phyloP scores from a whole-genome alignment of 805 yeast genomes.

The Ogataea minuta region DNA sequence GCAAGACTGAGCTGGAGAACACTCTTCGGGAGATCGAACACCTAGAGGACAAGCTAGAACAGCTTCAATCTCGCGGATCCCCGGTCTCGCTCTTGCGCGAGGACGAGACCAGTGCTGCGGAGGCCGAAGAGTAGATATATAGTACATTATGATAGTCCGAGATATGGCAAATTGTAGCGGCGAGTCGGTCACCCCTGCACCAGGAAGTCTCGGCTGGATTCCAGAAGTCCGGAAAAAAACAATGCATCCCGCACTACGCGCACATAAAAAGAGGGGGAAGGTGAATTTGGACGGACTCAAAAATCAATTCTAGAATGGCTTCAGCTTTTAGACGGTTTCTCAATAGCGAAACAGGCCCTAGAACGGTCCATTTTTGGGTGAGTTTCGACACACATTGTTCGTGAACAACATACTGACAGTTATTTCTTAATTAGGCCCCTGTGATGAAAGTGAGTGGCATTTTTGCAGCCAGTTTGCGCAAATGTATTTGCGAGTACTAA shows the following conservation, averaged over 20 bases:
- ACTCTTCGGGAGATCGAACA: slow-evolving; percentile 10
- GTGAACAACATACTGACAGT: slow-evolving; percentile 12
- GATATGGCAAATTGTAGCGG: no score
- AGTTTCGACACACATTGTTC: slow-evolving; percentile 23
- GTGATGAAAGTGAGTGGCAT: slow-evolving; percentile 44
- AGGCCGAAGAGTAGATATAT: not conserved
- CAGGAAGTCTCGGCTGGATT: slow-evolving; percentile 5
- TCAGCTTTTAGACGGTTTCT: slow-evolving; percentile 67
- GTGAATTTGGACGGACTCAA: slow-evolving; percentile 1
- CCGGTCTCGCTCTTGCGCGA: slow-evolving; percentile 1
- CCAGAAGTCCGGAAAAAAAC: slow-evolving; percentile 10
- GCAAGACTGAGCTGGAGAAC: slow-evolving; percentile 13
- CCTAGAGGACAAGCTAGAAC: slow-evolving; percentile 12
- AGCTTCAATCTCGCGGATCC: slow-evolving; percentile 1
- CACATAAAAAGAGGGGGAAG: slow-evolving; percentile 1
- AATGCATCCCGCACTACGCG: slow-evolving; percentile 2
- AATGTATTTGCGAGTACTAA: slow-evolving; percentile 4
- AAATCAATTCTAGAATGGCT: slow-evolving; percentile 32
- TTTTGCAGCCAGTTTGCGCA: not conserved
- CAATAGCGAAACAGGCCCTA: slow-evolving; percentile 91
- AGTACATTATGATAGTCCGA: no score
- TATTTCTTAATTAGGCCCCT: slow-evolving; percentile 43
- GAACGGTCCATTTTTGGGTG: slow-evolving; percentile 97
- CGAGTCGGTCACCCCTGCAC: slow-evolving; percentile 5
- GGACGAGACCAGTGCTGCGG: slow-evolving; percentile 1